Base-by-base conservation (phyloP, 2,329 filamentous ascomycete genomes). In the Apiospora hydei region DNA sequence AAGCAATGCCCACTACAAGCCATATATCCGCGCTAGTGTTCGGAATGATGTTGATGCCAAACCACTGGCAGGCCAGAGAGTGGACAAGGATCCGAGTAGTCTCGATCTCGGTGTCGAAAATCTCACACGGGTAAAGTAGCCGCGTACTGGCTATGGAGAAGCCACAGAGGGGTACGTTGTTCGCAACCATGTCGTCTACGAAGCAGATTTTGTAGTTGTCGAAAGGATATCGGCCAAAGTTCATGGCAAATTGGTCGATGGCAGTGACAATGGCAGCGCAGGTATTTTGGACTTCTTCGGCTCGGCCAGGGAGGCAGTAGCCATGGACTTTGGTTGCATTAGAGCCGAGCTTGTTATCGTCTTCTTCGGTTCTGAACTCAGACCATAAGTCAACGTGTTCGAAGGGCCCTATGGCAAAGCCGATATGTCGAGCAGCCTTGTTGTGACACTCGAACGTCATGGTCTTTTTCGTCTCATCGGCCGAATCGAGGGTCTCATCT, bases 361-460 rank as follows among this genome's bases (percentile, higher is more conserved):
- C 94, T 76, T 97, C 94, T 74, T 94, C 94, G 66, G 95, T 94
- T 69, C 97, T 91, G 77, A 94, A 98, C 76, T 96, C 93, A 2
- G 94, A 93, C 74, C 86, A 90, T 6, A 99, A 86, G 79, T 98
- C 94, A 70, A 98, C 92, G 76, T 96, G 93, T 81, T 98, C 95
- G 80, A 99, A 99, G 0, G 97, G 96, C 0, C 97, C 96, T 71
- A 98, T 90, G 2, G 95, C 94, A 81, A 99, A 98, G 5, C 95
- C 96, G 75, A 99, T 91, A 80, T 98, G 96, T 74, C 95, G 93
- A 1, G 96, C 92, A 0, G 95, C 91, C 11, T 96, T 90, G 69
- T 93, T 90, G 74, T 91, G 91, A 69, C 93, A 92, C 71, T 91
- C 90, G 79, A 98, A 99, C 0, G 92, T 94, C 80, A 96, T 93